Base-by-base conservation (phyloP, 1,284 basidiomycete genomes). In the Melampsora larici-populina region DNA sequence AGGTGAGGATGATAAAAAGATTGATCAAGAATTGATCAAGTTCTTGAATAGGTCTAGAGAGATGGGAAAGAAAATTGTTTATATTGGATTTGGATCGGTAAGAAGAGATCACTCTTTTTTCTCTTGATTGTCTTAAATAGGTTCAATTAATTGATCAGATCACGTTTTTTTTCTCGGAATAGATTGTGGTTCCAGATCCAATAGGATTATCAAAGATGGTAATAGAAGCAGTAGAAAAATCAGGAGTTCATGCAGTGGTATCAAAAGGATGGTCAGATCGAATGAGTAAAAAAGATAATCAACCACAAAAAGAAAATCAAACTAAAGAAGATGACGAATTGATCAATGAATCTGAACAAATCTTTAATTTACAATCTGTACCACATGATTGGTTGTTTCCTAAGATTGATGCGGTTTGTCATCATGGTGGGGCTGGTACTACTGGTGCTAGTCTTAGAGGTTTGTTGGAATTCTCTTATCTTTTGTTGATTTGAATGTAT, bases 261-360 rank as follows among this genome's bases (percentile, higher is more conserved):
- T 96, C 94, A 55, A 98, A 97, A 85, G 96, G 96, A 46, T 99
- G 96, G 96, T 97, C 93, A 2, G 95, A 97, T 84, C 88, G 96
- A 69, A 86, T 93, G 24, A 40, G 18, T 36, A 74, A 31, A 79
- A 24, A 71, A 80, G 36, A 79, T 43, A 1, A 9, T 11, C 40
- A 9, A 13, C 40, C 9, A 83, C 55, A 43, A 79, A 26, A 80
- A 82, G 67, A 77, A 80, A 79, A 29, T 77, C 65, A 78, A 82
- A 70, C 72, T 78, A 64, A 79, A 80, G 29, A 80, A 79, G 81
- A 79, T 79, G 64, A 76, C 17, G 29, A n/a, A 40, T 65, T 65
- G 63, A 78, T 75, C 63, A 31, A 60, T 60, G 21, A 60, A 26
- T 24, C 55, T 24, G 55, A 60, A 17, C n/a, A 24, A 26, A 80